Conservation (phyloP, 306 rosid genomes). For the Potentilla sterilis region DNA sequence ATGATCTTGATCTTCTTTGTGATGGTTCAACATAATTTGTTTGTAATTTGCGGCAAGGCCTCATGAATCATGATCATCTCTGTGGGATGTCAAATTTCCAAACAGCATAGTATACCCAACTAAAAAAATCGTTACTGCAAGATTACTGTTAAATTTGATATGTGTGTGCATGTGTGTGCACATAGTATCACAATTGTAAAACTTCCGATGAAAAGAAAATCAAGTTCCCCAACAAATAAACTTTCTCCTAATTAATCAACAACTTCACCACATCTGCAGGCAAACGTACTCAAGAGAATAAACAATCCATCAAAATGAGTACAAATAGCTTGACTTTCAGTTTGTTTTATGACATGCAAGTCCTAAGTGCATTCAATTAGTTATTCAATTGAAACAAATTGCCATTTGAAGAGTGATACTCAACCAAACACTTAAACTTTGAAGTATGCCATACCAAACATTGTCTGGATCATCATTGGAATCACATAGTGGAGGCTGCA, state of each 20-base stretch:
- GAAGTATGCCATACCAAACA: conserved; percentile 60
- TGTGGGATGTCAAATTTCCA: neutral
- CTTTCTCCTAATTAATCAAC: conserved; percentile 1
- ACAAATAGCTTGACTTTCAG: neutral
- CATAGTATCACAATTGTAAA: neutral
- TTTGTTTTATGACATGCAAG: neutral
- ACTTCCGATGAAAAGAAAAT: neutral
- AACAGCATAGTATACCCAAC: neutral
- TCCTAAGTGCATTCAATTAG: neutral
- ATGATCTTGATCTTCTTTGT: neutral
- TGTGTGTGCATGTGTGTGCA: neutral
- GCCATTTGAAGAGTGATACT: neutral
- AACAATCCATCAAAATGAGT: neutral
- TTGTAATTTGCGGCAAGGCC: neutral
- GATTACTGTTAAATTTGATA: neutral
- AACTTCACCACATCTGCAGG: neutral
- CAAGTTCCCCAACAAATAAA: neutral
- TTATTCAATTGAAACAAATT: neutral
- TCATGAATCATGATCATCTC: neutral
- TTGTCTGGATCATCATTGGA: conserved; percentile 71
- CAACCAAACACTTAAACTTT: conserved; percentile 1
- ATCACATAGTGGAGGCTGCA: conserved; percentile 70
- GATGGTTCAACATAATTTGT: neutral
- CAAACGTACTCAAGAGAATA: no score
- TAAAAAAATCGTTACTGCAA: neutral